Conservation (phyloP, 768 basidiomycete genomes). For the Dendrothele bispora region DNA sequence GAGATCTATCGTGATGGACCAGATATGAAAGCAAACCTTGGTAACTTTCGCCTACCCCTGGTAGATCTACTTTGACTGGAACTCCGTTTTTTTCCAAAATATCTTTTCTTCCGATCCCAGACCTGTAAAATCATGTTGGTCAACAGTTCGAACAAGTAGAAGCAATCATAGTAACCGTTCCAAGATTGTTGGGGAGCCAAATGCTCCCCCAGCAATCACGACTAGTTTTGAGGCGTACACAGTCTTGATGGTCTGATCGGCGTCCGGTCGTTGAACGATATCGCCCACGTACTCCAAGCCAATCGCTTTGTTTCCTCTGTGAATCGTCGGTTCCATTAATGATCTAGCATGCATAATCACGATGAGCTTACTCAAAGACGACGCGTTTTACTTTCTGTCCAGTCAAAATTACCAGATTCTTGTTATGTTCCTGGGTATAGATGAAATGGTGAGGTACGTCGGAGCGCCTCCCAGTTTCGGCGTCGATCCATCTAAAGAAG, state of each 20-base stretch:
- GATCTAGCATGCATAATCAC: neutral
- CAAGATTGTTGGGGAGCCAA: slow-evolving; percentile 44
- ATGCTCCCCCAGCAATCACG: slow-evolving; percentile 52
- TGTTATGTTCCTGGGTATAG: slow-evolving; percentile 44
- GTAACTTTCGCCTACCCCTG: slow-evolving; percentile 54
- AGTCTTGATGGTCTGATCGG: slow-evolving; percentile 7
- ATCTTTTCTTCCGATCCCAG: slow-evolving; percentile 48
- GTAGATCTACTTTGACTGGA: slow-evolving; percentile 40
- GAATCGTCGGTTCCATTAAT: neutral
- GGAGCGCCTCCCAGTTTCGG: slow-evolving; percentile 52
- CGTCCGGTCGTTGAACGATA: neutral
- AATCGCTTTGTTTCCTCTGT: slow-evolving; percentile 39
- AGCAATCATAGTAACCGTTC: slow-evolving; percentile 18
- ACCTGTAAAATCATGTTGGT: slow-evolving; percentile 14
- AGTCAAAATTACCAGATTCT: slow-evolving; percentile 41
- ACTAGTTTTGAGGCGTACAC: slow-evolving; percentile 45
- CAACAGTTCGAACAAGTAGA: neutral
- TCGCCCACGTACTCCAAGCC: slow-evolving; percentile 54
- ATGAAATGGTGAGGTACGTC: slow-evolving; percentile 54
- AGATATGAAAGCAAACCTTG: slow-evolving; percentile 16
- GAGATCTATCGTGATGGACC: neutral
- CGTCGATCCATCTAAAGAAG: slow-evolving; percentile 50
- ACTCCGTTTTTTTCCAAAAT: slow-evolving; percentile 39
- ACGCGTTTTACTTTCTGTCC: slow-evolving; percentile 46
- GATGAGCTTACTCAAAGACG: slow-evolving; percentile 42